Evolutionary conservation across 1,284 basidiomycete species (phyloP).

Genomic region (Sporisorium graminicola): DNA sequence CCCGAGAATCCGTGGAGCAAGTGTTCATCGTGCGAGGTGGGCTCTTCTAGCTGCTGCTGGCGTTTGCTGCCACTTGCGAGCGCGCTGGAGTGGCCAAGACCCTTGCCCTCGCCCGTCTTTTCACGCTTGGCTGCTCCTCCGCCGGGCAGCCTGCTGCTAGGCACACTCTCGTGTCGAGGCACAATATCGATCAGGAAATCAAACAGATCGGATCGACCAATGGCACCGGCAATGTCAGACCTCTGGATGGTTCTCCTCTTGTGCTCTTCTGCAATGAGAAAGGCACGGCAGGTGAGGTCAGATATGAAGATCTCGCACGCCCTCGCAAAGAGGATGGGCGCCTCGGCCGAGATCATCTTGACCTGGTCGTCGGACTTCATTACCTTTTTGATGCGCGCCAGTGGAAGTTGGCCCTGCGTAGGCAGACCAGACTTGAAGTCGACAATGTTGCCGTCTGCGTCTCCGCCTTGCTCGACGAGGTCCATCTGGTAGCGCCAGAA

Average conservation of each 20-base stretch:
- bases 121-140: slow-evolving; percentile 48
- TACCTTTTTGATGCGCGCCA: slow-evolving; percentile 69
- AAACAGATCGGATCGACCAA: slow-evolving; percentile 66
- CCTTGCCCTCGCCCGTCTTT: slow-evolving; percentile 48
- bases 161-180: slow-evolving; percentile 61
- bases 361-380: slow-evolving; percentile 69
- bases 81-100: slow-evolving; percentile 25
- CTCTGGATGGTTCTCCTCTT: slow-evolving; percentile 67
- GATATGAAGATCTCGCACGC: slow-evolving; percentile 70
- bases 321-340: slow-evolving; percentile 67
- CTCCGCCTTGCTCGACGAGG: slow-evolving; percentile 60
- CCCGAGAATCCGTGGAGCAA: slow-evolving; percentile 15
- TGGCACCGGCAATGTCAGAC: slow-evolving; percentile 65
- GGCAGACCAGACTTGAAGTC: slow-evolving; percentile 61
- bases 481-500: slow-evolving; percentile 67
- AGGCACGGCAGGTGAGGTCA: slow-evolving; percentile 68
- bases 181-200: slow-evolving; percentile 70
- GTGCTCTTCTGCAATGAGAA: slow-evolving; percentile 66
- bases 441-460: slow-evolving; percentile 58
- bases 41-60: slow-evolving; percentile 13
- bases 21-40: slow-evolving; percentile 11
- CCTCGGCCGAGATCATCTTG: slow-evolving; percentile 70
- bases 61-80: slow-evolving; percentile 16
- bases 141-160: slow-evolving; percentile 44
- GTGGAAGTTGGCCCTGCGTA: slow-evolving; percentile 62